These are phyloP conservation scores for Aspergillus cavernicola DNA, from an alignment of 495 filamentous ascomycete genomes.

Conservation along the genomic window DNA sequence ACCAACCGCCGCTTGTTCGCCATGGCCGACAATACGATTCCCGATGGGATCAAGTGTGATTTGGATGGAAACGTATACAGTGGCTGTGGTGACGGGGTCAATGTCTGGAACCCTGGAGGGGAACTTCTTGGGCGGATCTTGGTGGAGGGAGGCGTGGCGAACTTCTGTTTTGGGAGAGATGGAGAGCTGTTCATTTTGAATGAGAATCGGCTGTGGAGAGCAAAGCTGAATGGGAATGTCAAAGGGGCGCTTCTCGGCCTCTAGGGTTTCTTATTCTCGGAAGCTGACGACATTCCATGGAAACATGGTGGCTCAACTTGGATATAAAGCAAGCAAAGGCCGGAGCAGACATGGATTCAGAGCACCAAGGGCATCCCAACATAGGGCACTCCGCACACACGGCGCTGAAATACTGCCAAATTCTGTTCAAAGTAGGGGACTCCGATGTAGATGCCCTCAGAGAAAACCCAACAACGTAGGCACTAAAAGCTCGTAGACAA, in stretches of 20 bases:
- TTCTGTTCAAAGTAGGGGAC: no score
- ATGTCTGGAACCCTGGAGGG: slow-evolving; percentile 56
- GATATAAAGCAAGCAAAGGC: no score
- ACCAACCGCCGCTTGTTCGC: slow-evolving; percentile 55
- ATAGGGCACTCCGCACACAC: no score
- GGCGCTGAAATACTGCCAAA: no score
- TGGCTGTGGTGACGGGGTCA: slow-evolving; percentile 58
- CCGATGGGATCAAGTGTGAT: slow-evolving; percentile 61
- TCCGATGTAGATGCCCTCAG: no score
- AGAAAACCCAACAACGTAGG: no score
- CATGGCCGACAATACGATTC: slow-evolving; percentile 48
- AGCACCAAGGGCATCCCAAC: no score
- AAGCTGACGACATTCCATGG: no score
- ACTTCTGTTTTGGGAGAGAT: slow-evolving; percentile 42
- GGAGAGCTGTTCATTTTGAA: slow-evolving; percentile 42
- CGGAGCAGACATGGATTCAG: no score
- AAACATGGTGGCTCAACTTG: no score
- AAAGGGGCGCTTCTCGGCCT: slow-evolving; percentile 22
- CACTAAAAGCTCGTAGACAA: no score
- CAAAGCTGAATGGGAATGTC: slow-evolving; percentile 26
- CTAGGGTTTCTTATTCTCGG: neutral
- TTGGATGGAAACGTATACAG: slow-evolving; percentile 57
- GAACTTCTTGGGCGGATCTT: slow-evolving; percentile 55
- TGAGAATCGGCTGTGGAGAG: slow-evolving; percentile 39
- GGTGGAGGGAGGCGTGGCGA: slow-evolving; percentile 35